Evolutionary conservation across 805 yeast species (phyloP).

Genomic region (Cyberlindnera subsufficiens): DNA sequence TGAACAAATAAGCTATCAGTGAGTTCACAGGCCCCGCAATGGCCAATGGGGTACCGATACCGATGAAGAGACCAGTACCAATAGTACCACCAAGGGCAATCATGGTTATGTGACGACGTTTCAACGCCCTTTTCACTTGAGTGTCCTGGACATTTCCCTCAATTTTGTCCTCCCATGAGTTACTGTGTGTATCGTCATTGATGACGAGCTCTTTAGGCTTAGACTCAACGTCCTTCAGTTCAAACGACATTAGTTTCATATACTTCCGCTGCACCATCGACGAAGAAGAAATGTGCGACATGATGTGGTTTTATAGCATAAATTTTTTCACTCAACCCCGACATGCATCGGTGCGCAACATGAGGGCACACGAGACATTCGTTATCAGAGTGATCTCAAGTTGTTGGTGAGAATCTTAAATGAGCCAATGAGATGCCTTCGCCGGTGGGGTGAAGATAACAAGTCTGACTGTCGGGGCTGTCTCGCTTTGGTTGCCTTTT

Average conservation of each 20-base stretch:
- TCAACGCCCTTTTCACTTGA: conserved; percentile 52
- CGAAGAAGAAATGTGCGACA: neutral
- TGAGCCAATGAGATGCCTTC: no score
- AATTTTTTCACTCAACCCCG: no score
- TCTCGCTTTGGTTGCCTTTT: no score
- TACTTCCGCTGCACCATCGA: neutral
- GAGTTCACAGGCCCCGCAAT: conserved; percentile 67
- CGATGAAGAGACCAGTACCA: conserved; percentile 73
- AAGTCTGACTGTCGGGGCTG: no score
- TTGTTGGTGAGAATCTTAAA: no score
- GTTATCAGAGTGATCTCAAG: no score
- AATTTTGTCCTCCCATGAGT: no score
- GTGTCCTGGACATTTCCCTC: conserved; percentile 27
- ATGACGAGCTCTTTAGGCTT: neutral
- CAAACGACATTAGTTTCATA: conserved; percentile 2
- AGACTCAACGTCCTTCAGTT: conserved; percentile 8
- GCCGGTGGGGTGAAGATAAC: no score
- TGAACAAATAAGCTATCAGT: conserved; percentile 56
- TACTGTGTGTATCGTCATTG: neutral
- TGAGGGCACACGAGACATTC: no score
- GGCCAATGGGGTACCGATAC: conserved; percentile 48
- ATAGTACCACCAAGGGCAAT: conserved; percentile 77
- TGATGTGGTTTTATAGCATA: no score
- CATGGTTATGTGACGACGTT: conserved; percentile 67
- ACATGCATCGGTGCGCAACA: no score